These are phyloP conservation scores for Spinacia oleracea DNA, from an alignment of 179 eudicot species.

Conservation along the genomic window DNA sequence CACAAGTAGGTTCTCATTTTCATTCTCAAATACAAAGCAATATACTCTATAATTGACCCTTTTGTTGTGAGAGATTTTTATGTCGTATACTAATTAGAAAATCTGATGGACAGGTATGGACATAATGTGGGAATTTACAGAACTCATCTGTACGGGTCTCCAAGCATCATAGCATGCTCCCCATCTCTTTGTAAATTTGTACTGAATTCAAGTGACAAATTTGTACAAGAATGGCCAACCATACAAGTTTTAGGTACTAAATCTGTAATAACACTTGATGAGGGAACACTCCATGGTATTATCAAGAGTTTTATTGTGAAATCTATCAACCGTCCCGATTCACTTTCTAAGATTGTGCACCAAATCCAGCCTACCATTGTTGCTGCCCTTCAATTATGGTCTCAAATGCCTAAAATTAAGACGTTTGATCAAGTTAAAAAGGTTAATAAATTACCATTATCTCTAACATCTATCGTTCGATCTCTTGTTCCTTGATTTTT, in stretches of 20 bases:
- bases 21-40: too few relatives aligned
- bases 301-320: not conserved
- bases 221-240: slow-evolving; percentile 22
- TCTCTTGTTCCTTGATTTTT: too few relatives aligned
- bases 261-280: slow-evolving; percentile 6
- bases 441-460: too few relatives aligned
- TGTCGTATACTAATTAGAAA: too few relatives aligned
- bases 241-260: slow-evolving; percentile 10
- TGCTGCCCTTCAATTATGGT: slow-evolving; percentile 9
- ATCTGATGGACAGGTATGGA: slow-evolving; percentile 23
- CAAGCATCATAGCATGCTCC: slow-evolving; percentile 20
- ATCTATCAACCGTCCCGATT: not conserved
- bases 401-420: not conserved
- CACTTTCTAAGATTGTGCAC: not conserved
- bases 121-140: slow-evolving; percentile 4
- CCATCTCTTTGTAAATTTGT: slow-evolving; percentile 19
- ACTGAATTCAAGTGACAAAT: slow-evolving; percentile 6
- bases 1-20: slow-evolving; percentile 12
- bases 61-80: too few relatives aligned
- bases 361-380: slow-evolving; percentile 13
- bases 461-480: too few relatives aligned
- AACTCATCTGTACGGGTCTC: slow-evolving; percentile 16
- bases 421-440: not conserved
- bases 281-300: not conserved
- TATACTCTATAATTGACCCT: too few relatives aligned